phyloP scores from a whole-genome alignment of 345 rosid genomes.

The Leavenworthia alabamica region DNA sequence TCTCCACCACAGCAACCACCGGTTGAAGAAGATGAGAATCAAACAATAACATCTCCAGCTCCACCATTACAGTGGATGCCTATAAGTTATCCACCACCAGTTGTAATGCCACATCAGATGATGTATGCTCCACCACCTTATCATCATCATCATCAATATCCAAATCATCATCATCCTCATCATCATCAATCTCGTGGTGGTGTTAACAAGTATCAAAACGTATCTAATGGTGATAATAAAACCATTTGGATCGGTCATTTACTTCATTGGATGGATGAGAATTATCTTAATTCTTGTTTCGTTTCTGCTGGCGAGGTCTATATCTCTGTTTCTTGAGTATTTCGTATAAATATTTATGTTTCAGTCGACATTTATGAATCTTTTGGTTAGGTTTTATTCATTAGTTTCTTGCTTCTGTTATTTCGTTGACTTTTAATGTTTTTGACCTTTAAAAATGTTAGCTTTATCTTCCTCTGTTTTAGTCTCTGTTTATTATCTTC shows the following conservation, averaged over 20 bases:
- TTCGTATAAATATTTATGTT: neutral
- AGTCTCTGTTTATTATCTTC: neutral
- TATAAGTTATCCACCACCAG: slow-evolving; percentile 73
- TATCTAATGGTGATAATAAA: slow-evolving; percentile 59
- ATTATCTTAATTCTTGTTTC: slow-evolving; percentile 65
- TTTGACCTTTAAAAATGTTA: neutral
- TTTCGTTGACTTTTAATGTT: neutral
- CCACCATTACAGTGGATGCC: slow-evolving; percentile 47
- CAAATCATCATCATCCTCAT: slow-evolving; percentile 26
- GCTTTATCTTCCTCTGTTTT: neutral
- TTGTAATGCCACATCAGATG: slow-evolving; percentile 81
- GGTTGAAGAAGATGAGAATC: slow-evolving; percentile 3
- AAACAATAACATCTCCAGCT: slow-evolving; percentile 23
- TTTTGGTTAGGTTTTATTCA: neutral
- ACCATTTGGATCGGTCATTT: slow-evolving; percentile 93
- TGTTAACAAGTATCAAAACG: slow-evolving; percentile 27
- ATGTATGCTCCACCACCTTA: slow-evolving; percentile 53
- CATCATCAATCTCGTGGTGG: slow-evolving; percentile 22
- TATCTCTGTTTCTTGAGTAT: neutral
- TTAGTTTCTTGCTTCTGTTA: neutral
- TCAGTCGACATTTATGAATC: slow-evolving; percentile 27
- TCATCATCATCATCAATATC: slow-evolving; percentile 43
- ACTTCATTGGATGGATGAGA: slow-evolving; percentile 97
- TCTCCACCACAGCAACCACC: neutral
- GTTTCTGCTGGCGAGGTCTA: slow-evolving; percentile 71